Evolutionary conservation across 2,329 filamentous ascomycete genomes (phyloP).

Genomic region (Penicillium italicum): DNA sequence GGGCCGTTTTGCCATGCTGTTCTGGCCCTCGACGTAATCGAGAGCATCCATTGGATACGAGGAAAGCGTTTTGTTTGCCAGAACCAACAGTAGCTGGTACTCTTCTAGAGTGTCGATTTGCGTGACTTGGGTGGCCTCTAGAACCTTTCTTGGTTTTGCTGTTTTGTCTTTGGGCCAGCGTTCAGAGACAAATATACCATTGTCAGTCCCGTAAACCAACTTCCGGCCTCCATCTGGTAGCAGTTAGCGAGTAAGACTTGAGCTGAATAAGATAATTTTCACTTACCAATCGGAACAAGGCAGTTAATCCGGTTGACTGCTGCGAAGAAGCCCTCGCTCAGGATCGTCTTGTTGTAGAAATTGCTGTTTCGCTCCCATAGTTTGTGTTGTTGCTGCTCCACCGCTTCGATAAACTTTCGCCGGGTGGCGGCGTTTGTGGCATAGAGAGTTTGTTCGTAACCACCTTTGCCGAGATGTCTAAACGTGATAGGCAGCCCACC

Average conservation of each 20-base stretch:
- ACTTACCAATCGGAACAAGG: constrained; percentile 81
- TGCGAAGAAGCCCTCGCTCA: constrained; percentile 88
- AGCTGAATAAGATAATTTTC: background rate
- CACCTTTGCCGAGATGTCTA: constrained; percentile 89
- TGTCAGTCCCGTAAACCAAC: constrained; percentile 89
- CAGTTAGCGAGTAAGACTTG: constrained; percentile 14
- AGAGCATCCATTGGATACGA: constrained; percentile 86
- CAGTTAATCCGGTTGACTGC: constrained; percentile 88
- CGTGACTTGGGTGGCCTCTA: constrained; percentile 83
- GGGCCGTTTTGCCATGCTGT: constrained; percentile 73
- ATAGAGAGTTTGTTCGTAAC: constrained; percentile 87
- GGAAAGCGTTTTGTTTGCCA: constrained; percentile 88
- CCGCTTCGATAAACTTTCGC: constrained; percentile 96
- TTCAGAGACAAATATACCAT: constrained; percentile 87
- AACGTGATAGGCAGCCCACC: constrained; percentile 88
- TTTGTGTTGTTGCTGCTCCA: constrained; percentile 83
- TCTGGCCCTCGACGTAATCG: constrained; percentile 71
- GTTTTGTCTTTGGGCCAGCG: constrained; percentile 78
- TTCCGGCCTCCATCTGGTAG: constrained; percentile 82
- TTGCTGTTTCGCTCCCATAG: constrained; percentile 69
- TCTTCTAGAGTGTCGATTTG: constrained; percentile 96
- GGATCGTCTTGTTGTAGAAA: constrained; percentile 64
- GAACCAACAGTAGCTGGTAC: constrained; percentile 83
- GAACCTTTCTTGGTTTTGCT: constrained; percentile 70
- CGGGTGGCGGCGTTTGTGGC: constrained; percentile 80